A percentile compares a stretch with the other conserved stretches of the same genome.
These are phyloP conservation scores for Penicillium sp. DNA, from an alignment of 2,329 filamentous ascomycete species.

Conservation along the genomic window DNA sequence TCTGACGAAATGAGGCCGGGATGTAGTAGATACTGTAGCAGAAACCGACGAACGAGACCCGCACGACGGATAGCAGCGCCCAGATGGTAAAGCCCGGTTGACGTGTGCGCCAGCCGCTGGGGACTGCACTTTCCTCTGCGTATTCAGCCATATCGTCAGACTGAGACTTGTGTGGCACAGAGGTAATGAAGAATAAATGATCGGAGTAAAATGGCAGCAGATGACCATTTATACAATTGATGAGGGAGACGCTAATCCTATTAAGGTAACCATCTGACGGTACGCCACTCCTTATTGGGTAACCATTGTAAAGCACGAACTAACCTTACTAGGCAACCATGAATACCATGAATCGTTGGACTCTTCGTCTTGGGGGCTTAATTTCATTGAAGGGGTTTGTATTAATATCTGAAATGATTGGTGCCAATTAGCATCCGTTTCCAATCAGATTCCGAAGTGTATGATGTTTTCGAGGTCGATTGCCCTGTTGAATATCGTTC, in stretches of 20 bases:
- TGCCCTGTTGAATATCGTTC: too few relatives aligned
- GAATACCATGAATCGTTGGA: too few relatives aligned
- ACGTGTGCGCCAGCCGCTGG: conserved; percentile 3
- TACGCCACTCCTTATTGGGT: background rate
- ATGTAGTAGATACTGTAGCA: conserved; percentile 5
- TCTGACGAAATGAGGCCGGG: conserved; percentile 7
- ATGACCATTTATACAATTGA: background rate
- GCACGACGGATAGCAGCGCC: background rate
- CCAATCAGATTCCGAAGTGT: too few relatives aligned
- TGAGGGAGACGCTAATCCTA: background rate
- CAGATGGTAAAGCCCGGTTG: conserved; percentile 4
- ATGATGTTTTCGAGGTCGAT: too few relatives aligned
- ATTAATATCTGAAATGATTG: too few relatives aligned
- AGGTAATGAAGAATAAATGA: background rate
- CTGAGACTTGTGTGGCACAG: background rate
- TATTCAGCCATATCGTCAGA: background rate
- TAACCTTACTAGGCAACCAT: background rate
- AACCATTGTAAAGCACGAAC: background rate
- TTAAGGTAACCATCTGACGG: background rate
- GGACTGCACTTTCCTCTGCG: conserved; percentile 2
- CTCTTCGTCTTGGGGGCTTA: too few relatives aligned
- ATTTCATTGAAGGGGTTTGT: background rate
- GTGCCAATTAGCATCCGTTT: too few relatives aligned
- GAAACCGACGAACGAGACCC: background rate
- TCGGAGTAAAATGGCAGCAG: background rate